These are phyloP conservation scores for Trapa incisa DNA, from an alignment of 345 rosid species.

Conservation along the genomic window DNA sequence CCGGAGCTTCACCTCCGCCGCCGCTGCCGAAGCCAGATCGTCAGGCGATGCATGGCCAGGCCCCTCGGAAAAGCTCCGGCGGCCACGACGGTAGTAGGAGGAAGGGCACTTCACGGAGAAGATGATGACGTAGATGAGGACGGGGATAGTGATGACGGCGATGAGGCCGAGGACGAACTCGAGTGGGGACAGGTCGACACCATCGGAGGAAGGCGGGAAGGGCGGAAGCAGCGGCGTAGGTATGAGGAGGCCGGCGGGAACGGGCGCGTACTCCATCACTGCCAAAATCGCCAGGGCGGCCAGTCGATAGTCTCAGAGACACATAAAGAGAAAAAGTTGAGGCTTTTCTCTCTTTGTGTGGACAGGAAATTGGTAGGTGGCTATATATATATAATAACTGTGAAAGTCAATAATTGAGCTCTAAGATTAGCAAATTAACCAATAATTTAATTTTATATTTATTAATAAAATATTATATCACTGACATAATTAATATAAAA, in stretches of 20 bases:
- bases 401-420: too few species aligned
- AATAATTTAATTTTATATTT: too few species aligned
- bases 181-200: slow-evolving; percentile 56
- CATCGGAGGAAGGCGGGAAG: slow-evolving; percentile 36
- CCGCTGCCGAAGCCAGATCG: slow-evolving; percentile 6
- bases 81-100: slow-evolving; percentile 18
- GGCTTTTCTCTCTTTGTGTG: not conserved
- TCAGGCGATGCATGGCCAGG: not conserved
- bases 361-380: slow-evolving; percentile 15
- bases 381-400: not conserved
- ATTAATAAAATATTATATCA: too few species aligned
- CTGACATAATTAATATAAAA: too few species aligned
- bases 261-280: slow-evolving; percentile 1
- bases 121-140: slow-evolving; percentile 53
- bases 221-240: slow-evolving; percentile 39
- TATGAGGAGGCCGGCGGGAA: slow-evolving; percentile 11
- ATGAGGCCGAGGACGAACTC: slow-evolving; percentile 52
- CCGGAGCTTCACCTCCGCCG: slow-evolving; percentile 21
- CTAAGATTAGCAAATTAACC: too few species aligned
- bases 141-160: slow-evolving; percentile 59
- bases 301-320: not conserved
- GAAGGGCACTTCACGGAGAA: slow-evolving; percentile 46
- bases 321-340: too few species aligned
- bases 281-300: not conserved
- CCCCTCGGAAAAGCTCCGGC: slow-evolving; percentile 10